Percentiles rank a stretch among this genome's conserved stretches.
Conservation (phyloP, 73 alveolate genomes). For the Tetrahymena elliotti region DNA sequence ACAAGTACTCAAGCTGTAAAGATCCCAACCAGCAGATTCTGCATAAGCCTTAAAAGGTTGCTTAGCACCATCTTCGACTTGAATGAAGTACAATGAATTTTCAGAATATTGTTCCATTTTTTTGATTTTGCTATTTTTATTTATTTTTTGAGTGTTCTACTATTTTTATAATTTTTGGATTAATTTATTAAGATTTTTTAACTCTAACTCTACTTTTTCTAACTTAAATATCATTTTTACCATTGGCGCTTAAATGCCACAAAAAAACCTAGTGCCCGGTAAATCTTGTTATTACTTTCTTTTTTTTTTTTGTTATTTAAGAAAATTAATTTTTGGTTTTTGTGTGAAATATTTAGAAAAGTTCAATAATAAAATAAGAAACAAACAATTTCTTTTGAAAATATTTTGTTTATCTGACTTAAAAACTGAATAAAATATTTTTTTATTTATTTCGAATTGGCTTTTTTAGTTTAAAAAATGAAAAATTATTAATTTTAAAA, state of each 20-base stretch:
- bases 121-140: not conserved
- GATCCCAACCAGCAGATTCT: not conserved
- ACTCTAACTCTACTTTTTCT: not conserved
- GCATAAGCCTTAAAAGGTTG: not conserved
- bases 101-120: not conserved
- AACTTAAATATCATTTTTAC: no score
- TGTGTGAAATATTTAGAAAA: no score
- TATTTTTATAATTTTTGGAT: not conserved
- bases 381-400: no score
- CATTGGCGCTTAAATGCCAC: not conserved
- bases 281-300: no score
- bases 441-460: no score
- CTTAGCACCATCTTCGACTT: not conserved
- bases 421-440: no score
- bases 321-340: no score
- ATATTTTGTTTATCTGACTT: no score
- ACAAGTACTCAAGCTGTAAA: not conserved
- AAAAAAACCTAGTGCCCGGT: not conserved
- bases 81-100: not conserved
- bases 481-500: no score
- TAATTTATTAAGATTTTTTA: not conserved
- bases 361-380: no score
- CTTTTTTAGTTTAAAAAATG: no score
- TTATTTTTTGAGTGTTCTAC: not conserved
- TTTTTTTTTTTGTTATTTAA: no score